phyloP scores from a whole-genome alignment of 495 filamentous ascomycete species.

The Aspergillus kassunensis region DNA sequence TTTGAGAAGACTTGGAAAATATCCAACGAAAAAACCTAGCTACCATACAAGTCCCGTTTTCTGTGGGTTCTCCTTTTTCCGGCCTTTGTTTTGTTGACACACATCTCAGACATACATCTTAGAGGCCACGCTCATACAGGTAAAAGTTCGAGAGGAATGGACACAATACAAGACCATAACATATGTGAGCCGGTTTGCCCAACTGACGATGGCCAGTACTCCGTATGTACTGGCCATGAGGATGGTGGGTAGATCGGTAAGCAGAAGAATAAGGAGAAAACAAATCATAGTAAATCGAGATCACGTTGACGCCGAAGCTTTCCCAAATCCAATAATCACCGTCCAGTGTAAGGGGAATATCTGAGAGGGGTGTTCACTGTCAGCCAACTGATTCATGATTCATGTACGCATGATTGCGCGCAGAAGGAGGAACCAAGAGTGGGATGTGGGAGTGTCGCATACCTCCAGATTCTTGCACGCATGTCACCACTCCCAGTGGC shows the following conservation, averaged over 20 bases:
- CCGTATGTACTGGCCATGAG: neutral
- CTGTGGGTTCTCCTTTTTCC: neutral
- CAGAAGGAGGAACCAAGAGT: neutral
- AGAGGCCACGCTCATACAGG: conserved; percentile 3
- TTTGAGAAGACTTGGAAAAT: neutral
- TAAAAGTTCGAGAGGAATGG: conserved; percentile 4
- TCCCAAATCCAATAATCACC: conserved; percentile 35
- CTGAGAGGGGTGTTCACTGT: conserved; percentile 16
- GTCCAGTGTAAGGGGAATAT: conserved; percentile 44
- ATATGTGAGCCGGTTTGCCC: neutral
- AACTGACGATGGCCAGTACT: conserved; percentile 20
- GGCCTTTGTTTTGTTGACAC: conserved; percentile 6
- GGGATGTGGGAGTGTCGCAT: conserved; percentile 30
- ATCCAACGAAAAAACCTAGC: neutral
- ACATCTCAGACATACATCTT: conserved; percentile 4
- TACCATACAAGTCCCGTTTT: conserved; percentile 12
- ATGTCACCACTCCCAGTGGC: conserved; percentile 89
- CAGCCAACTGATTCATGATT: neutral
- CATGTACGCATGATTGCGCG: neutral
- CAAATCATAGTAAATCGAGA: conserved; percentile 19
- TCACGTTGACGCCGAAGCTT: conserved; percentile 40
- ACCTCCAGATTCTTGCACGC: conserved; percentile 87
- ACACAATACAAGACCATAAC: conserved; percentile 6
- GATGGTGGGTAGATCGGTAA: conserved; percentile 18
- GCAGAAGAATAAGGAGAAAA: conserved; percentile 13